phyloP scores from a whole-genome alignment of 148 eudicot species.

The Rhododendron molle region DNA sequence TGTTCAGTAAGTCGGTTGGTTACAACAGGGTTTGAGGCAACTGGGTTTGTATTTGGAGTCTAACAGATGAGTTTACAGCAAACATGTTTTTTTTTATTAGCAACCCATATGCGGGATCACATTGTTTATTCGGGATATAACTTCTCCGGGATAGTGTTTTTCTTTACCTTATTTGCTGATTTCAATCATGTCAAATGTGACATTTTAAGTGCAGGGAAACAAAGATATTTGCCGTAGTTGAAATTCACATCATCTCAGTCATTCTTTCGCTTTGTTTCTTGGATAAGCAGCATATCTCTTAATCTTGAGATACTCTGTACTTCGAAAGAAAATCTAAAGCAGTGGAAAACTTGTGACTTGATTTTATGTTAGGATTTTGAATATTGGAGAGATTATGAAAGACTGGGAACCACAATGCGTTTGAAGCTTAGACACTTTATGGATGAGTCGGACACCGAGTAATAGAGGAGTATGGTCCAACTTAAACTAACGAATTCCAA shows the following conservation, averaged over 20 bases:
- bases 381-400: neutral
- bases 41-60: constrained; percentile 8
- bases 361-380: neutral
- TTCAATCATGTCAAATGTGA: neutral
- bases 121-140: neutral
- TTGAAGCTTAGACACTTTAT: neutral
- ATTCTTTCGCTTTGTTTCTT: neutral
- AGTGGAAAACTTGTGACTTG: neutral
- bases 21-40: constrained; percentile 46
- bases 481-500: neutral
- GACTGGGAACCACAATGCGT: neutral
- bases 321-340: too few species aligned
- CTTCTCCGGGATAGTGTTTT: neutral
- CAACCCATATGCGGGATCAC: too few species aligned
- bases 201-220: neutral
- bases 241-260: neutral
- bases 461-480: neutral
- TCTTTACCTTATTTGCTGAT: neutral
- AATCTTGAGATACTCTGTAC: neutral
- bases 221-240: neutral
- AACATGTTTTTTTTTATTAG: too few species aligned
- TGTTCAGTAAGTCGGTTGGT: constrained; percentile 53
- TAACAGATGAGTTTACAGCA: neutral
- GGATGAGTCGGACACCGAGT: neutral
- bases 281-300: neutral